Base-by-base conservation (phyloP, 345 rosid genomes). In the Eucalyptus marginata region DNA sequence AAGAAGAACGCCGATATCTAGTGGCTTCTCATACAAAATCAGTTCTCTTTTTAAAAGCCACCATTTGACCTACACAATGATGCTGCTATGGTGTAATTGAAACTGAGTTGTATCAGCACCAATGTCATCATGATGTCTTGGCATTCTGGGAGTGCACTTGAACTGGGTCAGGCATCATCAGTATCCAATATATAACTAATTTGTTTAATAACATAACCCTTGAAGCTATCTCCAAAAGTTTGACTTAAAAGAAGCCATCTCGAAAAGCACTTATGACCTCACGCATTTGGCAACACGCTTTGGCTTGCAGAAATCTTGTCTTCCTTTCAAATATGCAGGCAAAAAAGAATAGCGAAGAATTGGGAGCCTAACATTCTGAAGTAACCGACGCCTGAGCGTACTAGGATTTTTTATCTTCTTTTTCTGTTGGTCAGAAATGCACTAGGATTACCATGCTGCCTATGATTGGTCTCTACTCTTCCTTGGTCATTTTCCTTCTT, bases 381-480 rank as follows among this genome's bases (percentile, higher is more conserved):
- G 5, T n/a, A 66, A 16, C 79, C 1, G 11, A 31, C 0, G 0
- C 79, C 79, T 66, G 79, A 31, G 36, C 3, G 12, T 6, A 31
- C 43, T 15, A 66, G 40, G 22, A 64, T 14, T n/a, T 27, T 59
- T 59, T 59, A 11, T 62, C 29, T 22, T 56, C 62, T 64, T 64
- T n/a, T 14, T 15, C 36, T 66, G 11, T 15, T 31, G 79, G 40
- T 66, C 3, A 66, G 18, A 14, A 66, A 66, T 15, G 79, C 24
- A 33, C 43, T 31, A 68, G 43, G 43, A 68, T 68, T 68, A 68
- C 24, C 17, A 68, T 68, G 44, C 12, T 33, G 43, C 20, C 8
- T 68, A 68, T 31, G 24, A 68, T 68, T 31, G 43, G 24, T 68
- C 80, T 1, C 1, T 68, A 68, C 80, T 17, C 80, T 68, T 16